Evolutionary conservation across 306 rosid species (phyloP).

Genomic region (Fragaria nilgerrensis): DNA sequence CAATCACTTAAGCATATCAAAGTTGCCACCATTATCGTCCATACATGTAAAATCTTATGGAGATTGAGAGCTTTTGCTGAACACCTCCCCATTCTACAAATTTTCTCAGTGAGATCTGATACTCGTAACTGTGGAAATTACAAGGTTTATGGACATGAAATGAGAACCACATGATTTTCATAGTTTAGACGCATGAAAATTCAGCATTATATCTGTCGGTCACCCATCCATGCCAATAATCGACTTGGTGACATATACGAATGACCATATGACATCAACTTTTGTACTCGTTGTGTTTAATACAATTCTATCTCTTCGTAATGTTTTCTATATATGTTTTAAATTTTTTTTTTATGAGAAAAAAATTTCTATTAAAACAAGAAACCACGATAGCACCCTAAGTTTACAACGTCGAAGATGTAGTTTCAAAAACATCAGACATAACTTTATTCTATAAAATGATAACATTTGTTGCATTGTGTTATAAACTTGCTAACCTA

Average conservation of each 20-base stretch:
- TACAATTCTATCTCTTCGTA: neutral
- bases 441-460: too few species aligned
- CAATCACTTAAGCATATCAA: slow-evolving; percentile 15
- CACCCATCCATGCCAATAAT: neutral
- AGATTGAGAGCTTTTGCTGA: neutral
- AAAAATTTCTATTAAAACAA: too few species aligned
- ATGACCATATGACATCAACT: neutral
- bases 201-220: neutral
- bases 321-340: too few species aligned
- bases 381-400: too few species aligned
- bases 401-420: too few species aligned
- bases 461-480: too few species aligned
- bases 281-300: neutral
- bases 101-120: slow-evolving; percentile 15
- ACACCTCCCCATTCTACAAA: neutral
- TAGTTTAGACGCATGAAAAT: neutral
- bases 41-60: slow-evolving; percentile 10
- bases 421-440: too few species aligned
- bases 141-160: neutral
- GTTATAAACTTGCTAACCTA: too few species aligned
- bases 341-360: too few species aligned
- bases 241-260: neutral
- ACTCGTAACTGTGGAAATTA: neutral
- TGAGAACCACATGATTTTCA: neutral
- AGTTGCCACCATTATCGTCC: slow-evolving; percentile 20